Percentiles rank a stretch among this genome's conserved stretches.
Evolutionary conservation across 148 eudicot species (phyloP).

Genomic region (Salicornia ramosissima): DNA sequence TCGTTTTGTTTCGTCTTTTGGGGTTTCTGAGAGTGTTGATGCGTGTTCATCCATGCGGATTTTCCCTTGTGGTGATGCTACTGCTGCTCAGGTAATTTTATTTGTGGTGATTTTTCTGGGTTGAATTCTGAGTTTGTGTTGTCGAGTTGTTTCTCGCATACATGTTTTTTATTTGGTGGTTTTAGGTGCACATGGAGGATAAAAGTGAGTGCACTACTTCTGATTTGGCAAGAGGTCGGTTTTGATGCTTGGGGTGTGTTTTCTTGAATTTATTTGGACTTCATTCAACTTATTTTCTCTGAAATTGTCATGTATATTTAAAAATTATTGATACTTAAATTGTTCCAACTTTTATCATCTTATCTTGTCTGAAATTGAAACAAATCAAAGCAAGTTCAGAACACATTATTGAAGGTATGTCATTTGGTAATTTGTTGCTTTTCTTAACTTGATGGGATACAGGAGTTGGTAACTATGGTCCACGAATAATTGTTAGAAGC

Average conservation of each 20-base stretch:
- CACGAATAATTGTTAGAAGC: constrained; percentile 46
- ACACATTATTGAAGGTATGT: too few relatives aligned
- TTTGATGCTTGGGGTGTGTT: not conserved
- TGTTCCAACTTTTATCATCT: too few relatives aligned
- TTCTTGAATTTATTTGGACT: too few relatives aligned
- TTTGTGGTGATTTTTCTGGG: not conserved
- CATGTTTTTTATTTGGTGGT: not conserved
- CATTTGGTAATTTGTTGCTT: not conserved
- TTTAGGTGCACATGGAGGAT: constrained; percentile 6
- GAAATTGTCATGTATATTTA: too few relatives aligned
- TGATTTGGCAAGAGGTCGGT: constrained; percentile 28
- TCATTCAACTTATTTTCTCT: too few relatives aligned
- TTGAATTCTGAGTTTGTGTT: not conserved
- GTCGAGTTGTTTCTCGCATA: not conserved
- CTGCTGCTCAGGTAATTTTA: constrained; percentile 1
- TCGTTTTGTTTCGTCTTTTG: constrained; percentile 24
- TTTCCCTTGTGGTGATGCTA: constrained; percentile 13
- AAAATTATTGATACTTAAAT: too few relatives aligned
- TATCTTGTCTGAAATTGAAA: too few relatives aligned
- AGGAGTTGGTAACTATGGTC: constrained; percentile 48
- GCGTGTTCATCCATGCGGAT: constrained; percentile 25
- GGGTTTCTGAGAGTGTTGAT: constrained; percentile 3
- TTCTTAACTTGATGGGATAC: not conserved
- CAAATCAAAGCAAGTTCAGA: too few relatives aligned
- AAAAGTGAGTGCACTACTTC: not conserved